Evolutionary conservation across 2,329 filamentous ascomycete genomes (phyloP).

Genomic region (Colletotrichum aenigma): DNA sequence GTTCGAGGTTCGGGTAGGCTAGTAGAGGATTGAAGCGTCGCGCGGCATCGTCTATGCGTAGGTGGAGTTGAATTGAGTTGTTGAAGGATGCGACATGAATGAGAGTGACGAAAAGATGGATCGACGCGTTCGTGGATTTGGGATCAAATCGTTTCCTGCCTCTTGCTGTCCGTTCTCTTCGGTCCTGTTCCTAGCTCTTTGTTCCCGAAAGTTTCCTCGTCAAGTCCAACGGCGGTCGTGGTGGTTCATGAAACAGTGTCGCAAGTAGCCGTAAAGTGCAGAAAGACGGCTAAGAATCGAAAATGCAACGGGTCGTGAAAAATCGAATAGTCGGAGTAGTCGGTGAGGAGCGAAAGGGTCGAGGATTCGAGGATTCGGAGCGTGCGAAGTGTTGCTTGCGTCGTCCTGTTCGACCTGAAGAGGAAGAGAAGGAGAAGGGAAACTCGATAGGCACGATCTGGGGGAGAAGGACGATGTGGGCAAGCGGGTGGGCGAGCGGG

Average conservation of each 20-base stretch:
- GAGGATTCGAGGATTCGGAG: not conserved
- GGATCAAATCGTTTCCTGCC: not conserved
- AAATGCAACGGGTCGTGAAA: not conserved
- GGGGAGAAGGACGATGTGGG: slow-evolving; percentile 19
- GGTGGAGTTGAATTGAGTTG: not conserved
- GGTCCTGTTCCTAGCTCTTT: not conserved
- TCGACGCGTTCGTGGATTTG: not conserved
- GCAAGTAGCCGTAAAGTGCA: not conserved
- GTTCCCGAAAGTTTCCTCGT: not conserved
- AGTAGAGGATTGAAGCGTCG: not conserved
- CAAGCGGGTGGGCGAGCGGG: slow-evolving; percentile 2
- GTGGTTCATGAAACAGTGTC: slow-evolving; percentile 11
- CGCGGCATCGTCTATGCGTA: slow-evolving; percentile 5
- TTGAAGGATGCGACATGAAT: slow-evolving; percentile 1
- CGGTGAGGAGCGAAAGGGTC: not conserved
- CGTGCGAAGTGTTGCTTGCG: not conserved
- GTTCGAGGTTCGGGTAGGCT: not conserved
- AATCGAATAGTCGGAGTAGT: not conserved
- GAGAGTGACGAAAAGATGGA: not conserved
- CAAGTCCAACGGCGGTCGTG: not conserved
- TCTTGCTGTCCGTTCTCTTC: not conserved
- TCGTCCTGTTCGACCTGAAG: slow-evolving; percentile 11
- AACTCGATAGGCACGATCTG: slow-evolving; percentile 14
- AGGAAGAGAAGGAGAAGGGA: slow-evolving; percentile 1
- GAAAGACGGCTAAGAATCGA: not conserved